Percentiles rank a stretch among this genome's conserved stretches.
Evolutionary conservation across 2,329 filamentous ascomycete genomes (phyloP).

Genomic region (Apiospora phragmitis): DNA sequence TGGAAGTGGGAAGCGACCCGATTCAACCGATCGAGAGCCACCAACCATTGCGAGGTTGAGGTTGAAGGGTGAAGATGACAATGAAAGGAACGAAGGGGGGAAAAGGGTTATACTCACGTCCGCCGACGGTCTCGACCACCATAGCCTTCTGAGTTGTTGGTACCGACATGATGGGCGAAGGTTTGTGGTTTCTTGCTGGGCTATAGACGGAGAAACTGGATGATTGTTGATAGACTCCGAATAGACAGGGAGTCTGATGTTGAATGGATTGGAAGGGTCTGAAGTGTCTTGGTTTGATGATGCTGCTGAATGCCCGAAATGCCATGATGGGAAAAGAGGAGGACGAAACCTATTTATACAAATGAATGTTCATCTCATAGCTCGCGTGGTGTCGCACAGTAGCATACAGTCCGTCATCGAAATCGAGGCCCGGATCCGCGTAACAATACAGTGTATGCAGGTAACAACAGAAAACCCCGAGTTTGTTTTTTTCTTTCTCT

Average conservation of each 20-base stretch:
- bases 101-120: constrained; percentile 7
- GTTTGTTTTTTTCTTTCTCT: neutral
- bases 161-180: neutral
- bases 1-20: neutral
- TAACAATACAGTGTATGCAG: neutral
- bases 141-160: neutral
- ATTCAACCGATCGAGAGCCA: neutral
- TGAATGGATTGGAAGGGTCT: neutral
- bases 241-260: neutral
- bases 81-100: too few relatives aligned
- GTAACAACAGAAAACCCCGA: neutral
- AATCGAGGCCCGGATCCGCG: neutral
- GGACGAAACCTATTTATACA: constrained; percentile 7
- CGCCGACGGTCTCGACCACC: neutral
- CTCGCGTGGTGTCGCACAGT: neutral
- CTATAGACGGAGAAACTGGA: neutral
- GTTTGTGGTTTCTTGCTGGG: neutral
- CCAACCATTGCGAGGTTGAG: neutral
- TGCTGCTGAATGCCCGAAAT: neutral
- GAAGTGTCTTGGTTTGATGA: neutral
- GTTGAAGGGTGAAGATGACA: neutral
- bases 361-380: constrained; percentile 1
- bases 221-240: neutral
- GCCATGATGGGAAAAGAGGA: neutral
- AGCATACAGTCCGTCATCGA: neutral